These are phyloP conservation scores for Phytophthora podocarpi DNA, from an alignment of 352 stramenopile species.

Conservation along the genomic window DNA sequence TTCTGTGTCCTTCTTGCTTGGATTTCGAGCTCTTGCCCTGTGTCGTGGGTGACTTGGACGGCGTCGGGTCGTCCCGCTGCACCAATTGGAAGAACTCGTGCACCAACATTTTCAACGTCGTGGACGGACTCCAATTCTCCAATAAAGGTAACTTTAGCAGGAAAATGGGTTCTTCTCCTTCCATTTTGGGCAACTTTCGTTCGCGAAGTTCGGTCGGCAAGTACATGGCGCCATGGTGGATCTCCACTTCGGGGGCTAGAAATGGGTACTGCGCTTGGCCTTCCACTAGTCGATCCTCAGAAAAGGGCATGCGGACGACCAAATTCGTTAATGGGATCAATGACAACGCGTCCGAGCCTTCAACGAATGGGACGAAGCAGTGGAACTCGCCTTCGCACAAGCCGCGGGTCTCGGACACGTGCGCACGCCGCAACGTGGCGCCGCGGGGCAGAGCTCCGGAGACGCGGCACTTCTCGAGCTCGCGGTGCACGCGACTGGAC, in stretches of 20 bases:
- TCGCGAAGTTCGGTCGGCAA: slow-evolving; percentile 56
- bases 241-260: slow-evolving; percentile 50
- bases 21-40: background rate
- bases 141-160: slow-evolving; percentile 58
- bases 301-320: slow-evolving; percentile 66
- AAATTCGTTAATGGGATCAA: slow-evolving; percentile 67
- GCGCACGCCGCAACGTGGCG: slow-evolving; percentile 49
- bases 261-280: slow-evolving; percentile 69
- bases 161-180: slow-evolving; percentile 35
- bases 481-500: slow-evolving; percentile 69
- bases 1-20: slow-evolving; percentile 2
- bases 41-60: slow-evolving; percentile 23
- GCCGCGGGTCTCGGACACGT: slow-evolving; percentile 54
- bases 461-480: slow-evolving; percentile 72
- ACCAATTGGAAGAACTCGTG: slow-evolving; percentile 69
- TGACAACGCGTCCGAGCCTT: slow-evolving; percentile 67
- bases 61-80: slow-evolving; percentile 54
- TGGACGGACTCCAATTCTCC: slow-evolving; percentile 77
- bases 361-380: slow-evolving; percentile 78
- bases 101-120: slow-evolving; percentile 74
- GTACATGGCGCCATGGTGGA: slow-evolving; percentile 55
- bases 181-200: slow-evolving; percentile 6
- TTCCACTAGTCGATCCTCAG: slow-evolving; percentile 16
- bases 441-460: slow-evolving; percentile 37
- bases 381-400: slow-evolving; percentile 63